Conservation (phyloP, 208 protist genomes). For the Crithidia fasciculata region DNA sequence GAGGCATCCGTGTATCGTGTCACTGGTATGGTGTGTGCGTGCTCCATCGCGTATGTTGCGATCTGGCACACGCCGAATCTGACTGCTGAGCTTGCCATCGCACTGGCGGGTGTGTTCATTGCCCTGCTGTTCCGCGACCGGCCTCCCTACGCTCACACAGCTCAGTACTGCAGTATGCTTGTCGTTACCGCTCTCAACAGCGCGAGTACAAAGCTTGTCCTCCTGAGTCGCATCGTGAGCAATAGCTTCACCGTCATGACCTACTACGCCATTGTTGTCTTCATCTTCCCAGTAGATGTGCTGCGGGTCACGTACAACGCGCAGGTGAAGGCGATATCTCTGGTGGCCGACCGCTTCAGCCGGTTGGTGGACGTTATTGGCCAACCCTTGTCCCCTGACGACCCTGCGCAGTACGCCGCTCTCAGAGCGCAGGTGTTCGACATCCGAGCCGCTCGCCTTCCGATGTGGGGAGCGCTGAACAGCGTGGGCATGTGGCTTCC, state of each 20-base stretch:
- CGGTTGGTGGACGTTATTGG: constrained; percentile 39
- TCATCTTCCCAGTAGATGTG: constrained; percentile 67
- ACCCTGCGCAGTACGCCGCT: constrained; percentile 21
- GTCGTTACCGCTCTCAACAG: constrained; percentile 40
- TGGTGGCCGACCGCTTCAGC: constrained; percentile 41
- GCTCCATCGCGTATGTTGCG: constrained; percentile 49
- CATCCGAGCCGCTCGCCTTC: constrained; percentile 1
- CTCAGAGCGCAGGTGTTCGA: not conserved
- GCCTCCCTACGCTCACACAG: constrained; percentile 39
- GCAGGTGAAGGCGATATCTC: constrained; percentile 37
- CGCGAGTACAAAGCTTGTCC: constrained; percentile 23
- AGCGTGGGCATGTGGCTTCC: constrained; percentile 38
- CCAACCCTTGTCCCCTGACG: constrained; percentile 22
- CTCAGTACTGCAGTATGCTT: constrained; percentile 53
- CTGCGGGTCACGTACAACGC: constrained; percentile 43
- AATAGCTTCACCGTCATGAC: constrained; percentile 64
- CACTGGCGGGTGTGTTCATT: constrained; percentile 42
- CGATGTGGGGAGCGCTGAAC: constrained; percentile 44
- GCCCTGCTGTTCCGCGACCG: constrained; percentile 42
- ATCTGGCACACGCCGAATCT: constrained; percentile 39
- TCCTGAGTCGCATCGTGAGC: constrained; percentile 49
- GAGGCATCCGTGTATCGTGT: constrained; percentile 59
- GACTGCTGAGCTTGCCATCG: constrained; percentile 28
- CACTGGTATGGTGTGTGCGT: constrained; percentile 51
- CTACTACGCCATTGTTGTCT: constrained; percentile 72